Evolutionary conservation across 1,284 basidiomycete genomes (phyloP), one percentile per base, ranked within the genome.

Genomic region (Apiotrichum porosum): DNA sequence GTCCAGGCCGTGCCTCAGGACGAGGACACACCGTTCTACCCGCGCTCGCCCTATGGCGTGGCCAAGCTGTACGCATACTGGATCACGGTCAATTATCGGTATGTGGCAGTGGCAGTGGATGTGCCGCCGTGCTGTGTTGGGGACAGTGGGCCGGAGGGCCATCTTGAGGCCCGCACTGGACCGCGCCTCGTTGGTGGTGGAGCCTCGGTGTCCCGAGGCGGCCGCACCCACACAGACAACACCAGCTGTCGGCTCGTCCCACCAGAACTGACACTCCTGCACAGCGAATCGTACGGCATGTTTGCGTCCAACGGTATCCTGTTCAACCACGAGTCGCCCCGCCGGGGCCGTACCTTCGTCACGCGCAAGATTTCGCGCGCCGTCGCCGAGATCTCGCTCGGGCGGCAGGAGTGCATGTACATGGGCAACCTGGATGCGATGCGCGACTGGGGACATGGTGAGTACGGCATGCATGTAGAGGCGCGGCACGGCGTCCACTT

Each of bases 371-470:
- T 94, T 63, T 79, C 86, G 35, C 79, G 91, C 49, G 90, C 88
- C 3, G 90, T 83, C 5, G 90, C 90, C 15, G 90, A 94, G 65
- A 93, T 94, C 63, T 80, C 79, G 49, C 72, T 89, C 38, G 87
- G 86, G 42, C 88, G 91, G 76, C 87, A 90, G 69, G 75, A 80
- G 47, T 89, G 88, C 68, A 73, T 94, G 61, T 93, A 90, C 73
- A 80, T 94, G 37, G 90, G 90, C 49, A 94, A 94, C 73, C 63
- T 94, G 51, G 89, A 92, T 69, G 87, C 90, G 6, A 81, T 84
- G 71, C 85, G 90, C 73, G 90, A 94, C 71, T 94, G 90, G 90
- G 90, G 90, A 61, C 90, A 94, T 72, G 88, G 86, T 86, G 55
- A 52, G 81, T 58, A 8, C 1, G n/a, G n/a, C n/a, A n/a, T n/a